Conservation (phyloP, 192 early-diverging fungal genomes). For the Entophlyctis helioformis region DNA sequence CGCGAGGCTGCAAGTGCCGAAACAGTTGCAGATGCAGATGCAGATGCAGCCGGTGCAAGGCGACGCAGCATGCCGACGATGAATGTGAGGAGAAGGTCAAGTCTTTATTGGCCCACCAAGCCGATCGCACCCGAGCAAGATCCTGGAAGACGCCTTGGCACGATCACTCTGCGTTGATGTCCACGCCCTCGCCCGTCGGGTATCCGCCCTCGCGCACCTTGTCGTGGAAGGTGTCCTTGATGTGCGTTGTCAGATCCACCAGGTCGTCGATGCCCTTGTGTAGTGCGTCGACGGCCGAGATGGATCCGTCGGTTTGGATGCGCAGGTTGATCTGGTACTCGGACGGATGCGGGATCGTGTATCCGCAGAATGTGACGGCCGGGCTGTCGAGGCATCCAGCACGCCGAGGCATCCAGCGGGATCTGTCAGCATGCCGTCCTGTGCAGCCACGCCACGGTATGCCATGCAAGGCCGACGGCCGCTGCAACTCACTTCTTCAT, state of each 20-base stretch:
- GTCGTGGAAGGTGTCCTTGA: conserved; percentile 48
- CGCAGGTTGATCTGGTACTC: conserved; percentile 83
- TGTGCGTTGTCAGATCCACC: conserved; percentile 53
- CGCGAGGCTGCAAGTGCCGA: too few relatives aligned
- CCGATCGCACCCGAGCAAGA: too few relatives aligned
- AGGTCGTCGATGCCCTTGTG: conserved; percentile 81
- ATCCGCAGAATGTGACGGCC: conserved; percentile 84
- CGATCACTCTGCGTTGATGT: too few relatives aligned
- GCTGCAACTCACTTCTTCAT: conserved; percentile 91
- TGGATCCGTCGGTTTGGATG: conserved; percentile 77
- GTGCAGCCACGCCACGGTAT: not conserved
- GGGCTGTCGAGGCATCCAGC: conserved; percentile 36
- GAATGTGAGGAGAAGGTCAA: too few relatives aligned
- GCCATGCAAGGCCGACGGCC: too few relatives aligned
- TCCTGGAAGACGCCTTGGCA: too few relatives aligned
- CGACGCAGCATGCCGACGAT: too few relatives aligned
- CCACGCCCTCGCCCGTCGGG: too few relatives aligned
- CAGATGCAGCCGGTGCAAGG: too few relatives aligned
- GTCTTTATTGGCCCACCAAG: too few relatives aligned
- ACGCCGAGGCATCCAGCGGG: not conserved
- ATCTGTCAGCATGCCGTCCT: too few relatives aligned
- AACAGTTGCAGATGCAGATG: too few relatives aligned
- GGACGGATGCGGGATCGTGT: conserved; percentile 95
- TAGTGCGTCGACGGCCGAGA: conserved; percentile 74
- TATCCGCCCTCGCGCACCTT: conserved; percentile 25